phyloP scores from a whole-genome alignment of 306 rosid species.

The Hippophae gyantsensis region DNA sequence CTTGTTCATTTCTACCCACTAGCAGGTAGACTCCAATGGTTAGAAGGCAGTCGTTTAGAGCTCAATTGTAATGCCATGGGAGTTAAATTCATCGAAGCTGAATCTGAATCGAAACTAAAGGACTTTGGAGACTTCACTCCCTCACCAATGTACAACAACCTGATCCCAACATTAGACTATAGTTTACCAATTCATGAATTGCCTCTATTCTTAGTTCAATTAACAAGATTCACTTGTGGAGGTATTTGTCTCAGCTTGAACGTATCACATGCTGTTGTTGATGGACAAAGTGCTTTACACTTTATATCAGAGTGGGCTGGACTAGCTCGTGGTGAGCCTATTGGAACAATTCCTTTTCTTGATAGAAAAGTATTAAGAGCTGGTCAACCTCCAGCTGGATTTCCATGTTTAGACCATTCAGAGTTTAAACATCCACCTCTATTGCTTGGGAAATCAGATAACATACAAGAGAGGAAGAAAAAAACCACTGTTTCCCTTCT shows the following conservation, averaged over 20 bases:
- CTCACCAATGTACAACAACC: neutral
- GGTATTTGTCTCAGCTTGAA: constrained; percentile 18
- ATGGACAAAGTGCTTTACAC: constrained; percentile 33
- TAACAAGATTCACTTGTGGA: constrained; percentile 42
- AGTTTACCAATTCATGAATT: constrained; percentile 29
- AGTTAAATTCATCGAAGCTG: constrained; percentile 36
- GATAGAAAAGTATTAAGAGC: constrained; percentile 25
- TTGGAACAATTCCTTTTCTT: constrained; percentile 27
- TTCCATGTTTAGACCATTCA: neutral
- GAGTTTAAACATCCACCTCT: constrained; percentile 23
- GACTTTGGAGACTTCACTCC: constrained; percentile 34
- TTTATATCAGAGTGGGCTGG: constrained; percentile 41
- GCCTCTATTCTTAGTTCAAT: constrained; percentile 29
- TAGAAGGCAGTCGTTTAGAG: constrained; percentile 33
- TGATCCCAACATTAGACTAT: constrained; percentile 27
- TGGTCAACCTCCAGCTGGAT: constrained; percentile 1
- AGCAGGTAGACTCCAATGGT: constrained; percentile 49
- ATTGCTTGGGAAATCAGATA: constrained; percentile 4
- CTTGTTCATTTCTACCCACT: constrained; percentile 57
- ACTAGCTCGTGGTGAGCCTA: constrained; percentile 34
- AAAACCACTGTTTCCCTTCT: constrained; percentile 27
- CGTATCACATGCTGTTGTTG: constrained; percentile 28
- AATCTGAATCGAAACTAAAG: constrained; percentile 16
- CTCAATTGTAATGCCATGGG: constrained; percentile 49
- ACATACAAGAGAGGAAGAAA: constrained; percentile 31